A percentile compares a stretch with the other conserved stretches of the same genome.
phyloP scores from a whole-genome alignment of 2,329 filamentous ascomycete genomes.

The Aspergillus floridensis region DNA sequence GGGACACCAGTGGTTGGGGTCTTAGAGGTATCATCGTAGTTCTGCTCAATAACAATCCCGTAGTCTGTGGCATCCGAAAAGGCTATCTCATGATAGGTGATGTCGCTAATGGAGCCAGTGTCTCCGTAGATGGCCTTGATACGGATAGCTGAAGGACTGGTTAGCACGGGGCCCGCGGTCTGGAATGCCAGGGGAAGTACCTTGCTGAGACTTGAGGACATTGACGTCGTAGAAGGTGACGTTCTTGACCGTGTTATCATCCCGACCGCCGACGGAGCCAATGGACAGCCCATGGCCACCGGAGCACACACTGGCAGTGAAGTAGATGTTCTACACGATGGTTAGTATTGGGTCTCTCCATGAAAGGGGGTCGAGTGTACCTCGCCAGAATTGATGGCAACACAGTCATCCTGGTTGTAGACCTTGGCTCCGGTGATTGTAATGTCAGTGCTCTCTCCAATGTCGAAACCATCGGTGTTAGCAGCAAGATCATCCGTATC shows the following conservation, averaged over 20 bases:
- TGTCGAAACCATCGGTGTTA: slow-evolving; percentile 52
- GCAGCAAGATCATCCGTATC: slow-evolving; percentile 42
- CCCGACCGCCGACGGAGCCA: slow-evolving; percentile 56
- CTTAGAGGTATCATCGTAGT: slow-evolving; percentile 2
- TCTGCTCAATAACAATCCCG: not conserved
- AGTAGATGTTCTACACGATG: slow-evolving; percentile 9
- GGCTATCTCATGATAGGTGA: slow-evolving; percentile 22
- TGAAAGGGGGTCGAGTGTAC: not conserved
- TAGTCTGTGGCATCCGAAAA: not conserved
- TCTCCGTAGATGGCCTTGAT: slow-evolving; percentile 56
- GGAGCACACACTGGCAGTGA: slow-evolving; percentile 30
- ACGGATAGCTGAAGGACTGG: slow-evolving; percentile 37
- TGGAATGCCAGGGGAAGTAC: slow-evolving; percentile 18
- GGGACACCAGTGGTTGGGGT: not conserved
- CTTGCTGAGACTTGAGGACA: slow-evolving; percentile 55
- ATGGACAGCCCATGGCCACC: slow-evolving; percentile 56
- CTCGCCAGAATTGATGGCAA: slow-evolving; percentile 58
- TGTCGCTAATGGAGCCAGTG: slow-evolving; percentile 40
- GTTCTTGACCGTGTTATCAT: slow-evolving; percentile 53
- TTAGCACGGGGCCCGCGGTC: not conserved
- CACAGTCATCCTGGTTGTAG: slow-evolving; percentile 60
- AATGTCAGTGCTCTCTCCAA: slow-evolving; percentile 45
- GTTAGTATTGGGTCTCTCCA: not conserved
- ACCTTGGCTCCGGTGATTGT: slow-evolving; percentile 53
- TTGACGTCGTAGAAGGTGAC: slow-evolving; percentile 51